phyloP scores from a whole-genome alignment of 2,329 filamentous ascomycete species.

The Beauveria bassiana region DNA sequence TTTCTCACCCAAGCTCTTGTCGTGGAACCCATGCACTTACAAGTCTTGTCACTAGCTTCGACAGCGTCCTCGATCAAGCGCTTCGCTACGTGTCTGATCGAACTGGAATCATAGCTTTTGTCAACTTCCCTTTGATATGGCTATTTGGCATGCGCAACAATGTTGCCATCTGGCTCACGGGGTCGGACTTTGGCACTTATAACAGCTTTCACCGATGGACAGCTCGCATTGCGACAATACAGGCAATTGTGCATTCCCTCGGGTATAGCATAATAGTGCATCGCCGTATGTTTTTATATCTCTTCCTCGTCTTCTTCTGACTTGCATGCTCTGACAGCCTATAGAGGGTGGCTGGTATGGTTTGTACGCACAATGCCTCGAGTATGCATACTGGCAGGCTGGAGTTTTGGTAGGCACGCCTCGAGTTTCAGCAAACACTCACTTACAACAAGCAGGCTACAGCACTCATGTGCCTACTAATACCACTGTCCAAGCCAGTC shows the following conservation, averaged over 20 bases:
- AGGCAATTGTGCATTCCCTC: conserved; percentile 56
- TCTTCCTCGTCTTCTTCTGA: not conserved
- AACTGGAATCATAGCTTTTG: conserved; percentile 55
- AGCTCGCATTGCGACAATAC: conserved; percentile 52
- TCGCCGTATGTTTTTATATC: conserved; percentile 9
- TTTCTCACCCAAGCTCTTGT: too few relatives aligned
- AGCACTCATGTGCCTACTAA: conserved; percentile 35
- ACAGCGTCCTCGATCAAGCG: conserved; percentile 20
- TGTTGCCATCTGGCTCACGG: conserved; percentile 56
- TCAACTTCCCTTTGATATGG: conserved; percentile 58
- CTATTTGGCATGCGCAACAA: conserved; percentile 62
- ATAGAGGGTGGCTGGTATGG: conserved; percentile 29
- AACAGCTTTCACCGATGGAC: conserved; percentile 62
- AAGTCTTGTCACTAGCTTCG: not conserved
- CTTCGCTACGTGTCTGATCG: conserved; percentile 54
- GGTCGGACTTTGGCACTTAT: conserved; percentile 60
- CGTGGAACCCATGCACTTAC: not conserved
- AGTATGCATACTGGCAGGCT: conserved; percentile 39
- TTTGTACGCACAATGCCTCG: conserved; percentile 29
- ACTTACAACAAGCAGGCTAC: conserved; percentile 22
- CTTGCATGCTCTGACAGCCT: not conserved
- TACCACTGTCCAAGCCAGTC: conserved; percentile 41
- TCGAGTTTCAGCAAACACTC: not conserved
- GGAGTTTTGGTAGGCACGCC: conserved; percentile 29
- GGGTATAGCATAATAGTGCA: conserved; percentile 45